Evolutionary conservation across 768 basidiomycete species (phyloP), one percentile per base, ranked within the genome.

Genomic region (Psilocybe azurescens): DNA sequence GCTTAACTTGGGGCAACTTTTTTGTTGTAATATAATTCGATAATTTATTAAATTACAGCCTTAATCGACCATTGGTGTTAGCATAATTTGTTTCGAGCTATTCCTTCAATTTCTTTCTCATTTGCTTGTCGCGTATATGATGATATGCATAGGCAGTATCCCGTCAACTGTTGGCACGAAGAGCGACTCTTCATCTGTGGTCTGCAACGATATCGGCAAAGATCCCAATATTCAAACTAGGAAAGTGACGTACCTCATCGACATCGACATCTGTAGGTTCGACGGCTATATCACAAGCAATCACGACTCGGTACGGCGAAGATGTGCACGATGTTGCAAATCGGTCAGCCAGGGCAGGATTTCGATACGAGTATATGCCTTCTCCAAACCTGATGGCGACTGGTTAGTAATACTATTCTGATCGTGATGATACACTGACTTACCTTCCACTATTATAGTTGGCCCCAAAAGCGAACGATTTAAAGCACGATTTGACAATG

Each of bases 321-420:
- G 81, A 81, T 48, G 84, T 81, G 69, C 87, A 89, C 44, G 88
- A 89, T 5, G 87, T 89, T n/a, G 88, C 83, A 70, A 80, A 81
- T 7, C 67, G 72, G 71, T 90, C 86, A 18, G 88, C 88, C 16
- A 78, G 72, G 53, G 79, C 82, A 16, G 89, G 83, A 71, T 87
- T 86, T 44, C 77, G 78, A 69, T 85, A 87, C 18, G 86, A 85
- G 67, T 90, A 89, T 51, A 89, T 75, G 20, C 88, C 88, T 55
- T 84, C 78, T 29, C 88, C 88, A 59, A 83, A 83, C 67, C 88
- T 59, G 60, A 54, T 24, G 2, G 59, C 58, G 57, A 5, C 24
- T 53, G 46, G 53, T 63, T 28, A 60, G 39, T 59, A 11, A 14
- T 51, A 64, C 56, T 61, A 53, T 39, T 29, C 14, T 20, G 41